Conservation (phyloP, 345 rosid genomes). For the Camelina neglecta region DNA sequence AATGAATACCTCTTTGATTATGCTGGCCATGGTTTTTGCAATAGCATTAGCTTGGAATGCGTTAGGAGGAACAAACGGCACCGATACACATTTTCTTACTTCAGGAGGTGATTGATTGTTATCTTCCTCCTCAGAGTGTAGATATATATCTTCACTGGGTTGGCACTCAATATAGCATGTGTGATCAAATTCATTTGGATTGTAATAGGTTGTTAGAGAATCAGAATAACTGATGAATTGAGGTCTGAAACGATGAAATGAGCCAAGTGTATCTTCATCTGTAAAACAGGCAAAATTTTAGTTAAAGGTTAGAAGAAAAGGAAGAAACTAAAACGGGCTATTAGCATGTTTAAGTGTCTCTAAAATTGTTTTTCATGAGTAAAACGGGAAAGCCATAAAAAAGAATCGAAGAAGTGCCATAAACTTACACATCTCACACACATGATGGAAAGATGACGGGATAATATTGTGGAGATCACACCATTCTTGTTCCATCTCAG, state of each 20-base stretch:
- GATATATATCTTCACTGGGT: constrained; percentile 45
- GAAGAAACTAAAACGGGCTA: background rate
- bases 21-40: constrained; percentile 51
- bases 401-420: constrained; percentile 20
- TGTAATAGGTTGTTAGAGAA: constrained; percentile 64
- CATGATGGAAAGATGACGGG: constrained; percentile 72
- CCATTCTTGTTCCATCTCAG: constrained; percentile 86
- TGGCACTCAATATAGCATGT: constrained; percentile 62
- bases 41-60: constrained; percentile 59
- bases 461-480: constrained; percentile 78
- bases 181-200: constrained; percentile 69
- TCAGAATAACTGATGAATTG: constrained; percentile 53
- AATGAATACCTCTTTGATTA: constrained; percentile 71
- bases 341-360: background rate
- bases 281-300: constrained; percentile 38
- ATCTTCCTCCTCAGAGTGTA: constrained; percentile 52
- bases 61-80: constrained; percentile 69
- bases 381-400: constrained; percentile 25
- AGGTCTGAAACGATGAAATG: constrained; percentile 82
- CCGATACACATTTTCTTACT: constrained; percentile 61
- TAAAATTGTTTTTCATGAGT: constrained; percentile 10
- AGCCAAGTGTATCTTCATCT: constrained; percentile 77
- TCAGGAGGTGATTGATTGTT: constrained; percentile 46
- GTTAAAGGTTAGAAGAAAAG: constrained; percentile 19
- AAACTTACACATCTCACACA: constrained; percentile 76